Evolutionary conservation across 2,329 filamentous ascomycete genomes (phyloP).

Genomic region (Stemphylium lycopersici): DNA sequence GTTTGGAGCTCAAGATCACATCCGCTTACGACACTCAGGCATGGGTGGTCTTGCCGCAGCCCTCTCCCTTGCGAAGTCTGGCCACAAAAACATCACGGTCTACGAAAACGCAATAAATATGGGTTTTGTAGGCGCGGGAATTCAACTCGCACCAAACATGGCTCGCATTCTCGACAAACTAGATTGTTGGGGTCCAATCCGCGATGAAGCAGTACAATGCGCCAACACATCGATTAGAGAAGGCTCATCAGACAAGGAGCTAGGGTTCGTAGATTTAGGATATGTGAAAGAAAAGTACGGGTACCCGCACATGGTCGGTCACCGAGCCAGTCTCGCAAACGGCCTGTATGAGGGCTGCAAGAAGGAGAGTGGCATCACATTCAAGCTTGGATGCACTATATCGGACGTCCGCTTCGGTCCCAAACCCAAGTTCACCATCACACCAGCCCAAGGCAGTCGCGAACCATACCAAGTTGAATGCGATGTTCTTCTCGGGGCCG

Average conservation of each 20-base stretch:
- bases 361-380: slow-evolving; percentile 65
- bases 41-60: slow-evolving; percentile 80
- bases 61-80: slow-evolving; percentile 75
- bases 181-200: slow-evolving; percentile 74
- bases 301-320: slow-evolving; percentile 80
- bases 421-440: slow-evolving; percentile 64
- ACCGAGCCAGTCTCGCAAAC: slow-evolving; percentile 73
- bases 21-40: slow-evolving; percentile 54
- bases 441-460: slow-evolving; percentile 59
- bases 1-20: not conserved
- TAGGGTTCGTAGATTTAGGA: slow-evolving; percentile 71
- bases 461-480: slow-evolving; percentile 60
- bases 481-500: slow-evolving; percentile 54
- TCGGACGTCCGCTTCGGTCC: slow-evolving; percentile 63
- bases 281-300: slow-evolving; percentile 72
- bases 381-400: slow-evolving; percentile 68
- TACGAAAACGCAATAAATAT: slow-evolving; percentile 76
- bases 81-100: slow-evolving; percentile 74
- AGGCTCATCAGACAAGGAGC: slow-evolving; percentile 70
- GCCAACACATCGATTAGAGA: slow-evolving; percentile 75
- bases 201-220: slow-evolving; percentile 72
- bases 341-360: slow-evolving; percentile 74
- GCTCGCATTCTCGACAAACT: slow-evolving; percentile 74
- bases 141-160: slow-evolving; percentile 85
- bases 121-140: slow-evolving; percentile 83